Percentiles rank a stretch among this genome's conserved stretches.
Evolutionary conservation across 1,284 basidiomycete species (phyloP).

Genomic region (Cerrena zonata): DNA sequence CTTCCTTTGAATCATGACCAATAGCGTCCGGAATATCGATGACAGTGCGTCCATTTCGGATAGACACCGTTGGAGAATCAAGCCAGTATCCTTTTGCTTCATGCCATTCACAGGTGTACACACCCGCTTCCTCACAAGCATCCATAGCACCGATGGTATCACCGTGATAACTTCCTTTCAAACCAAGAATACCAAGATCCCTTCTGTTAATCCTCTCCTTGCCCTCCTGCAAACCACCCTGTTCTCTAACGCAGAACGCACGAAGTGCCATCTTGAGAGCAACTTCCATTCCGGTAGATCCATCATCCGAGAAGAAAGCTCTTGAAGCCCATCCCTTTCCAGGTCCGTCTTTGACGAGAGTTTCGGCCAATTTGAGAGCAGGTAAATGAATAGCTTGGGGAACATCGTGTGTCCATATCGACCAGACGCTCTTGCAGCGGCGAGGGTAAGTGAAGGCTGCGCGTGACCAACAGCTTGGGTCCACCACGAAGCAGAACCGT

Average conservation of each 20-base stretch:
- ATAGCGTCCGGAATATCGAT: constrained; percentile 58
- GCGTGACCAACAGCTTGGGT: constrained; percentile 90
- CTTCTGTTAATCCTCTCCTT: constrained; percentile 35
- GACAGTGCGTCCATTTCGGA: constrained; percentile 56
- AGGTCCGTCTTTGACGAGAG: constrained; percentile 62
- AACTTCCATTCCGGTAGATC: constrained; percentile 93
- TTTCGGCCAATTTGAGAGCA: constrained; percentile 75
- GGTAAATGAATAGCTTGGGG: constrained; percentile 83
- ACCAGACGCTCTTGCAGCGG: constrained; percentile 85
- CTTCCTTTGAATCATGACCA: constrained; percentile 26
- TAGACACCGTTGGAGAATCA: constrained; percentile 75
- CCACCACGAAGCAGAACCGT: constrained; percentile 97
- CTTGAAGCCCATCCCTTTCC: constrained; percentile 86
- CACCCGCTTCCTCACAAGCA: constrained; percentile 83
- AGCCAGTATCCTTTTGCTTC: constrained; percentile 90
- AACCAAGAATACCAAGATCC: constrained; percentile 75
- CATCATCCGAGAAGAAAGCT: constrained; percentile 92
- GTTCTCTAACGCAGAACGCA: constrained; percentile 53
- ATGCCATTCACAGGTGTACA: constrained; percentile 97
- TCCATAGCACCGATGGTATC: constrained; percentile 99
- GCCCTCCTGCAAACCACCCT: constrained; percentile 24
- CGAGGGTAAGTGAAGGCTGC: constrained; percentile 70
- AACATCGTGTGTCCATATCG: constrained; percentile 97
- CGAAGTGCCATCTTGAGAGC: constrained; percentile 94
- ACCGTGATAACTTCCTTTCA: constrained; percentile 94